phyloP scores from a whole-genome alignment of 2,329 filamentous ascomycete species.

The Epichloe uncinata region DNA sequence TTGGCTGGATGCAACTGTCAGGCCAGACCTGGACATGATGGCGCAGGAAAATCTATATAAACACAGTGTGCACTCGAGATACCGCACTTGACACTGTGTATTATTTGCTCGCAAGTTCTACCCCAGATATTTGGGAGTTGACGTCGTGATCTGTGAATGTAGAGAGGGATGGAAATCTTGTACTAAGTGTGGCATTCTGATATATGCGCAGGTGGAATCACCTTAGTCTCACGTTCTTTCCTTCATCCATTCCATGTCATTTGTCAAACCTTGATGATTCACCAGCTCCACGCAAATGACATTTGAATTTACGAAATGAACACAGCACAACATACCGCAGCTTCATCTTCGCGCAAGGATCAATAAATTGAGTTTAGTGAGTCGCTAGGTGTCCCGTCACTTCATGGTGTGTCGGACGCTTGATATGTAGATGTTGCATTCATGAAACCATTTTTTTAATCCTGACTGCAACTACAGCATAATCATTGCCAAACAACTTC shows the following conservation, averaged over 20 bases:
- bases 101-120: background rate
- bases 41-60: background rate
- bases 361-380: background rate
- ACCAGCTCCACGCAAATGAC: no score
- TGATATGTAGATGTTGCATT: conserved; percentile 16
- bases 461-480: conserved; percentile 32
- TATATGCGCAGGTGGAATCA: no score
- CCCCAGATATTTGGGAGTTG: background rate
- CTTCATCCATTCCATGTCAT: no score
- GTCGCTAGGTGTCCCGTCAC: background rate
- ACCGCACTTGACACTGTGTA: background rate
- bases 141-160: no score
- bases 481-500: conserved; percentile 29
- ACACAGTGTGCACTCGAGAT: background rate
- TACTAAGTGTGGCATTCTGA: no score
- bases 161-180: no score
- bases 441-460: conserved; percentile 27
- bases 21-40: background rate
- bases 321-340: no score
- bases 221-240: no score
- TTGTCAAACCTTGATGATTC: no score
- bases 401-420: background rate
- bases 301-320: no score
- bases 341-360: background rate
- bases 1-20: background rate